A percentile compares a stretch with the other conserved stretches of the same genome.
phyloP scores from a whole-genome alignment of 2,329 filamentous ascomycete genomes.

The Cercospora beticola region DNA sequence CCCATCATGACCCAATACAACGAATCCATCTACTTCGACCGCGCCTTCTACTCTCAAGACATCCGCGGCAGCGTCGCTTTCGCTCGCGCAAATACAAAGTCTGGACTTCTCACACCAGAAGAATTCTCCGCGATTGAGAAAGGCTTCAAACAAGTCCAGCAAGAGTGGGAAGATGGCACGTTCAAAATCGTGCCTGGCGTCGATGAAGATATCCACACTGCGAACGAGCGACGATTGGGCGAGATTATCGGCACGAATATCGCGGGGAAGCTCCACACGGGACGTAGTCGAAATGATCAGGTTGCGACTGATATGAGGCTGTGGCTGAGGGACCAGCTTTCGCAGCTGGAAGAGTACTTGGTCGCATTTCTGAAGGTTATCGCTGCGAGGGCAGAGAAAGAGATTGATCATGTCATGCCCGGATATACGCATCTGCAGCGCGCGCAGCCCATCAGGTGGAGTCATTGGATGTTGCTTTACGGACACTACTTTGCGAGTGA shows the following conservation, averaged over 20 bases:
- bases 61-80: slow-evolving; percentile 79
- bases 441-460: slow-evolving; percentile 77
- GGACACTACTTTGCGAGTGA: slow-evolving; percentile 70
- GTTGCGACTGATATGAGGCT: slow-evolving; percentile 86
- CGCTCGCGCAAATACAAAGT: slow-evolving; percentile 74
- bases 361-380: slow-evolving; percentile 69
- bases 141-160: slow-evolving; percentile 61
- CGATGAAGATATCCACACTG: slow-evolving; percentile 57
- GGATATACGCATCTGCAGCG: slow-evolving; percentile 87
- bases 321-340: slow-evolving; percentile 77
- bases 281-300: slow-evolving; percentile 84
- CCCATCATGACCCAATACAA: slow-evolving; percentile 87
- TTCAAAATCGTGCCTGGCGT: slow-evolving; percentile 50
- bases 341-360: slow-evolving; percentile 67
- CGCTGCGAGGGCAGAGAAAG: slow-evolving; percentile 66
- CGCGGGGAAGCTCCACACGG: slow-evolving; percentile 87
- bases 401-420: slow-evolving; percentile 78
- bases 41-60: slow-evolving; percentile 74
- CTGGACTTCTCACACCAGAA: slow-evolving; percentile 67
- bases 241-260: slow-evolving; percentile 85
- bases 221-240: slow-evolving; percentile 57
- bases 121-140: slow-evolving; percentile 74
- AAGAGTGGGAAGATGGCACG: slow-evolving; percentile 49
- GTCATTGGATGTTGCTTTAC: slow-evolving; percentile 77
- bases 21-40: slow-evolving; percentile 75